phyloP scores from a whole-genome alignment of 2,329 filamentous ascomycete genomes.

The Colletotrichum siamense region DNA sequence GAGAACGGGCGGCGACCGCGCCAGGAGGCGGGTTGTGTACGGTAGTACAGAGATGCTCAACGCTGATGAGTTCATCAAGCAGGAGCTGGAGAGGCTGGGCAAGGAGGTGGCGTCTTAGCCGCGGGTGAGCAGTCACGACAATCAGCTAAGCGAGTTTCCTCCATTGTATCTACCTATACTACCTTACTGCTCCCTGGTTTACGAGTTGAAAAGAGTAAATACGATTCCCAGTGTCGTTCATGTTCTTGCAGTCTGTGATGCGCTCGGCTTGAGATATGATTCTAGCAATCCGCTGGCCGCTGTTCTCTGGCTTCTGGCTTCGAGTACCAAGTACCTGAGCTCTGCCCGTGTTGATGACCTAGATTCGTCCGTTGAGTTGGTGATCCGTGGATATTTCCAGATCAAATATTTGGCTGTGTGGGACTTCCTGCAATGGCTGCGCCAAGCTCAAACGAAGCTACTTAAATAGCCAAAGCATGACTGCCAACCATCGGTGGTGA shows the following conservation, averaged over 20 bases:
- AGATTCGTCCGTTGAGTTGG: not conserved
- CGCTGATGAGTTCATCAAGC: conserved; percentile 68
- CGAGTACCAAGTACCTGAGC: not conserved
- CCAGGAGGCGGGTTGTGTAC: conserved; percentile 86
- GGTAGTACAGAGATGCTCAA: conserved; percentile 87
- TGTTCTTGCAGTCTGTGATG: not conserved
- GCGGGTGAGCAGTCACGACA: not conserved
- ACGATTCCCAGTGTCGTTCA: not conserved
- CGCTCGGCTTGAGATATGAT: not conserved
- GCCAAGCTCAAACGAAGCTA: not conserved
- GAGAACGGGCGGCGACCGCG: conserved; percentile 71
- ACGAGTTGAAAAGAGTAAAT: not conserved
- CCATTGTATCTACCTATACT: not conserved
- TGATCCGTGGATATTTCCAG: not conserved
- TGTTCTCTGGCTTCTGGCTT: not conserved
- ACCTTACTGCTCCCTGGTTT: not conserved
- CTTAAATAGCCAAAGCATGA: not conserved
- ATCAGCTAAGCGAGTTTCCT: not conserved
- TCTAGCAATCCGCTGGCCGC: not conserved
- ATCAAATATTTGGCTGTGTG: not conserved
- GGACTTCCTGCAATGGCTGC: not conserved
- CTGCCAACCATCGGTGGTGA: not conserved
- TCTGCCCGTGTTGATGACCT: not conserved
- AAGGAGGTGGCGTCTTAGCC: conserved; percentile 52
- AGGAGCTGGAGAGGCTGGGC: conserved; percentile 68